These are phyloP conservation scores for Raphanus hybrid DNA, from an alignment of 441 rosid genomes.

Conservation along the genomic window DNA sequence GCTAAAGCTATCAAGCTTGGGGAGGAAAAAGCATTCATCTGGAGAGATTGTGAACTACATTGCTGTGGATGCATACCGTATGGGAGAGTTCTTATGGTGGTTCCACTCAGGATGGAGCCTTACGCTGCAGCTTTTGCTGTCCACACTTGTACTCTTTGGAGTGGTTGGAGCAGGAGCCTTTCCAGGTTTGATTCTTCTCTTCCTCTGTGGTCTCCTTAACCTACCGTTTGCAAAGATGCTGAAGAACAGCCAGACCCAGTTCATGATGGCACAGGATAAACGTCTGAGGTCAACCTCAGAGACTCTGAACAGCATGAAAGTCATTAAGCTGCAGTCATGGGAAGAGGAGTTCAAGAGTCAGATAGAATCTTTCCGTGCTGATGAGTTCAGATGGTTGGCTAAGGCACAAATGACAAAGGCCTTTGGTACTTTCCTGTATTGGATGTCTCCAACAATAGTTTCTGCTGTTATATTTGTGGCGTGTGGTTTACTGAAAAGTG, in stretches of 20 bases:
- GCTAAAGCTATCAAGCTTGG: constrained; percentile 74
- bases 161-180: constrained; percentile 83
- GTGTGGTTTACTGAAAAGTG: constrained; percentile 64
- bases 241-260: constrained; percentile 69
- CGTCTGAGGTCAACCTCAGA: constrained; percentile 80
- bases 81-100: constrained; percentile 96
- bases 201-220: constrained; percentile 69
- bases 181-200: constrained; percentile 73
- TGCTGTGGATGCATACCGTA: constrained; percentile 82
- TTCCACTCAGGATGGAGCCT: constrained; percentile 73
- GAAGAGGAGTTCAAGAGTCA: constrained; percentile 76
- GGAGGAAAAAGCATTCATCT: constrained; percentile 73
- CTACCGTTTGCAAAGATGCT: constrained; percentile 78
- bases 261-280: constrained; percentile 85
- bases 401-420: constrained; percentile 62
- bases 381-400: constrained; percentile 80
- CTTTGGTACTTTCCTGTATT: constrained; percentile 61
- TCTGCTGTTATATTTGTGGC: constrained; percentile 77
- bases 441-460: constrained; percentile 83
- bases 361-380: constrained; percentile 62
- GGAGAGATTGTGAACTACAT: constrained; percentile 90
- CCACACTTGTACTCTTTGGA: constrained; percentile 59
- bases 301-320: constrained; percentile 81
- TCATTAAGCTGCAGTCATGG: constrained; percentile 94
- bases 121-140: constrained; percentile 66